Conservation (phyloP, 768 basidiomycete species). For the Leccinellum albellum region DNA sequence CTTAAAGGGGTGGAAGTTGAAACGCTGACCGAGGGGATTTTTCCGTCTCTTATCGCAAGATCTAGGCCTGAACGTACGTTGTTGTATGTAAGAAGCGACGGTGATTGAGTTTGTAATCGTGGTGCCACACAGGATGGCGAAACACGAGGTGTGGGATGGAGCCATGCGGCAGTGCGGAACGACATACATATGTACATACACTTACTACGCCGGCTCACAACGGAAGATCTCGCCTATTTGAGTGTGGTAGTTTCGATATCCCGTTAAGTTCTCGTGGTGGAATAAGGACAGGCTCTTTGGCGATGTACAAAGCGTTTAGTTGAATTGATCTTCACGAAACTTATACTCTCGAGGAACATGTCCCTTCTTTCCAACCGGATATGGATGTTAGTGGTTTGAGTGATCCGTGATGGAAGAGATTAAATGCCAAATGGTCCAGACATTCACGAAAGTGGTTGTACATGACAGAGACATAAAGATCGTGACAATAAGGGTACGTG, state of each 20-base stretch:
- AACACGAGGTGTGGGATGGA: conserved; percentile 10
- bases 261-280: no score
- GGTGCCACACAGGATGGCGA: conserved; percentile 3
- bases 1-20: background rate
- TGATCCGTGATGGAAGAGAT: no score
- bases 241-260: background rate
- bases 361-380: no score
- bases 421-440: no score
- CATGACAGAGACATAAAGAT: background rate
- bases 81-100: conserved; percentile 4
- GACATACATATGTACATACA: no score
- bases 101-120: conserved; percentile 7
- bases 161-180: background rate
- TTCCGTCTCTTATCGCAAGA: background rate
- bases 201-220: background rate
- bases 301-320: background rate
- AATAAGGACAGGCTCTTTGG: background rate
- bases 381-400: background rate
- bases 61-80: background rate
- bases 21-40: background rate
- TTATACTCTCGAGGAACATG: no score
- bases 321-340: no score
- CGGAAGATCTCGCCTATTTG: background rate
- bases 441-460: background rate
- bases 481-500: background rate